These are phyloP conservation scores for Trifolium fragiferum DNA, from an alignment of 306 rosid genomes.

Conservation along the genomic window DNA sequence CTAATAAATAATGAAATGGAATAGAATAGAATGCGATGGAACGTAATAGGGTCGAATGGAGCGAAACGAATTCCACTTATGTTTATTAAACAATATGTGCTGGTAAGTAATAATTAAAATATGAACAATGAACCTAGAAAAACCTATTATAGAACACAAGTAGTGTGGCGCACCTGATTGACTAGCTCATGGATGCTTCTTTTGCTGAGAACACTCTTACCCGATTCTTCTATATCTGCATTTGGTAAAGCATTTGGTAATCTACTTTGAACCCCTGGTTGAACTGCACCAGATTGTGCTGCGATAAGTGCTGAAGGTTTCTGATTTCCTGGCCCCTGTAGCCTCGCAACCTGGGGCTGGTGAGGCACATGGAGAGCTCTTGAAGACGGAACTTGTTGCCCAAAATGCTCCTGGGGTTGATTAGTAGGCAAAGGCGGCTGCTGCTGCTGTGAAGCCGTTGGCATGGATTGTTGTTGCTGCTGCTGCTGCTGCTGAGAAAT, in stretches of 20 bases:
- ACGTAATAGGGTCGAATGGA: neutral
- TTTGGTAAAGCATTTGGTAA: constrained; percentile 41
- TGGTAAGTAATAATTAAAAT: neutral
- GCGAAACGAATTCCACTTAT: neutral
- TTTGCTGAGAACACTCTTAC: constrained; percentile 82
- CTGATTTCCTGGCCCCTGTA: constrained; percentile 63
- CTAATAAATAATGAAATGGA: neutral
- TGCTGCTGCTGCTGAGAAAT: constrained; percentile 61
- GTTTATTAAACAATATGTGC: neutral
- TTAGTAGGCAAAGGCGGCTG: constrained; percentile 62
- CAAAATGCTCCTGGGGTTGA: constrained; percentile 71
- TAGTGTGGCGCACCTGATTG: constrained; percentile 61
- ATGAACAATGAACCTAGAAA: neutral
- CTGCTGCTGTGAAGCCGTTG: constrained; percentile 56
- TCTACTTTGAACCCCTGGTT: constrained; percentile 58
- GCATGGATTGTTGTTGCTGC: constrained; percentile 43
- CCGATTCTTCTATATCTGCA: constrained; percentile 70
- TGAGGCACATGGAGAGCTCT: constrained; percentile 70
- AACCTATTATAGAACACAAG: constrained; percentile 8
- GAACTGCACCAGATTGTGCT: constrained; percentile 60
- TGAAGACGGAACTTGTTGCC: constrained; percentile 62
- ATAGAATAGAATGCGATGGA: constrained; percentile 2
- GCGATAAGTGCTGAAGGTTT: constrained; percentile 63
- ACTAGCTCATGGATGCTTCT: constrained; percentile 90
- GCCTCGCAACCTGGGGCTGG: constrained; percentile 73